phyloP scores from a whole-genome alignment of 805 yeast species.

The Maudiozyma bulderi region DNA sequence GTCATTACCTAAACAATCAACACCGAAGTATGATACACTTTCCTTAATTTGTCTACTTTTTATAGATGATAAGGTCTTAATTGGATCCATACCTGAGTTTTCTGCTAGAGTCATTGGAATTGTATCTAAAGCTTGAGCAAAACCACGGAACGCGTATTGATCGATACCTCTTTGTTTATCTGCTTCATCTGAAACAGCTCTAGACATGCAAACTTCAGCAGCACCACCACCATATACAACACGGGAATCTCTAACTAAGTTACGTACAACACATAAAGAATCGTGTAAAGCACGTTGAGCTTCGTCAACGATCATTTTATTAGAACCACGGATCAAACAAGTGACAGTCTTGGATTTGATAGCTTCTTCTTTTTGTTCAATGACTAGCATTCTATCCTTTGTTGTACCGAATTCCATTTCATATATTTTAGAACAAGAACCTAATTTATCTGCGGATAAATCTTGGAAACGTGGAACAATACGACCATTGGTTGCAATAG shows the following conservation, averaged over 20 bases:
- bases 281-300: conserved; percentile 94
- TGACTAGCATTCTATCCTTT: conserved; percentile 87
- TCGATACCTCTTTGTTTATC: conserved; percentile 91
- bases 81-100: conserved; percentile 91
- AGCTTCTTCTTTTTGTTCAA: conserved; percentile 80
- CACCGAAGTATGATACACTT: conserved; percentile 65
- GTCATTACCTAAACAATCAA: conserved; percentile 85
- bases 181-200: conserved; percentile 85
- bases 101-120: conserved; percentile 94
- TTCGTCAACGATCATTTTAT: conserved; percentile 96
- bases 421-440: conserved; percentile 73
- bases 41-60: conserved; percentile 80
- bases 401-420: conserved; percentile 96
- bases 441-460: conserved; percentile 69
- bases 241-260: conserved; percentile 81
- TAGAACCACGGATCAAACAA: conserved; percentile 88
- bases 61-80: conserved; percentile 75
- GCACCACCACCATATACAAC: conserved; percentile 99
- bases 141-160: conserved; percentile 96
- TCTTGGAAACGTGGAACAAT: conserved; percentile 97
- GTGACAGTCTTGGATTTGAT: conserved; percentile 60
- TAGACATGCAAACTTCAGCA: conserved; percentile 87
- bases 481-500: conserved; percentile 95
- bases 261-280: conserved; percentile 94
- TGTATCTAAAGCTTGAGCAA: conserved; percentile 80